These are phyloP conservation scores for Bacidia gigantensis DNA, from an alignment of 495 filamentous ascomycete species.

Conservation along the genomic window DNA sequence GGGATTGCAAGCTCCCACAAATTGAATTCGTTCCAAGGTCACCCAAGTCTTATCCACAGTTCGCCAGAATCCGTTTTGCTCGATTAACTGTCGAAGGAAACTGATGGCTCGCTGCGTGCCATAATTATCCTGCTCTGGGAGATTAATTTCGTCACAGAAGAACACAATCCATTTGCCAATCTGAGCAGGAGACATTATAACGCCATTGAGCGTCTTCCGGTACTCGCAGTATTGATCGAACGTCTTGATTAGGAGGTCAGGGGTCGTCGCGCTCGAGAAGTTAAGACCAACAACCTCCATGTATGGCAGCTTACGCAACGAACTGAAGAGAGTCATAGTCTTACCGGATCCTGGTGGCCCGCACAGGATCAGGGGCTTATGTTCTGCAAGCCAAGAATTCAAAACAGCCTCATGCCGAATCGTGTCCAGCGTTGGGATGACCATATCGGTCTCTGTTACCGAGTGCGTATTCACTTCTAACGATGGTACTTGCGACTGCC, in stretches of 20 bases:
- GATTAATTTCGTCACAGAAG: slow-evolving; percentile 98
- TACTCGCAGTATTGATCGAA: slow-evolving; percentile 99
- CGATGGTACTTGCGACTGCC: slow-evolving; percentile 86
- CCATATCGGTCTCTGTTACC: slow-evolving; percentile 89
- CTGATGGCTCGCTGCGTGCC: slow-evolving; percentile 94
- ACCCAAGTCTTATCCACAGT: slow-evolving; percentile 97
- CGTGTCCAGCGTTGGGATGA: slow-evolving; percentile 94
- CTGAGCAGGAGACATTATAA: slow-evolving; percentile 88
- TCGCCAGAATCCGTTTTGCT: slow-evolving; percentile 98
- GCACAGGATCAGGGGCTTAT: slow-evolving; percentile 91
- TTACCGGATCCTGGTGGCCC: slow-evolving; percentile 97
- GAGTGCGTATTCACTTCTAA: slow-evolving; percentile 97
- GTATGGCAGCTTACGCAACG: slow-evolving; percentile 85
- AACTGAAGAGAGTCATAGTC: slow-evolving; percentile 98
- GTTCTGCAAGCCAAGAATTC: slow-evolving; percentile 97
- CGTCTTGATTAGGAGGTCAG: slow-evolving; percentile 93
- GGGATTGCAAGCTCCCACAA: slow-evolving; percentile 97
- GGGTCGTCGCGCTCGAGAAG: slow-evolving; percentile 96
- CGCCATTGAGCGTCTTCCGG: slow-evolving; percentile 90
- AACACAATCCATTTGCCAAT: slow-evolving; percentile 96
- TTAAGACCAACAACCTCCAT: slow-evolving; percentile 99
- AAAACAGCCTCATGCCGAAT: slow-evolving; percentile 94
- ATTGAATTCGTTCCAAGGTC: slow-evolving; percentile 92
- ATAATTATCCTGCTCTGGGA: slow-evolving; percentile 96
- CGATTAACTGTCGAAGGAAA: slow-evolving; percentile 89